Percentiles rank a stretch among this genome's conserved stretches.
phyloP scores from a whole-genome alignment of 1,139 yeast genomes.

The Saccharomyces hybrid region DNA sequence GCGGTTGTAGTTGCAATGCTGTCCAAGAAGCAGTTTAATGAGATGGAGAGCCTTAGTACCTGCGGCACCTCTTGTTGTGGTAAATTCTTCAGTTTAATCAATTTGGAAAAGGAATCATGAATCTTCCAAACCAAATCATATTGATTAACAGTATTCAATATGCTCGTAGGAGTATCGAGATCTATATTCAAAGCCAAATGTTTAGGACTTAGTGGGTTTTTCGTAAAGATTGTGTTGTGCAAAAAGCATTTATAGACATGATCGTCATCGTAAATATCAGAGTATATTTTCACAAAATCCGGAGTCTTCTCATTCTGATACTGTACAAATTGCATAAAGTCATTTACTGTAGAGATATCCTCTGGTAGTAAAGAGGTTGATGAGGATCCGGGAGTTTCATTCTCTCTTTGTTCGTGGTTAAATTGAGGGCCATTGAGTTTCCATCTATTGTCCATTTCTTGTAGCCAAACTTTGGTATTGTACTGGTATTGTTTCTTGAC shows the following conservation, averaged over 20 bases:
- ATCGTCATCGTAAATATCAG: conserved; percentile 26
- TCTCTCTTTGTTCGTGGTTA: conserved; percentile 3
- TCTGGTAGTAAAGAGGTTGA: conserved; percentile 14
- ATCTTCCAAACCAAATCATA: conserved; percentile 33
- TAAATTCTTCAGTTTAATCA: conserved; percentile 23
- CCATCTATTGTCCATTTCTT: conserved; percentile 29
- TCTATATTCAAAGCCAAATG: conserved; percentile 17
- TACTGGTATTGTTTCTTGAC: conserved; percentile 24
- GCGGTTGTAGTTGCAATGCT: conserved; percentile 11
- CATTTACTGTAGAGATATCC: conserved; percentile 16
- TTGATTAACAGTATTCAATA: conserved; percentile 27
- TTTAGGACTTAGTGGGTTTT: conserved; percentile 20
- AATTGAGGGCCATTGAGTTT: conserved; percentile 9
- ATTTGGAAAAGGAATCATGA: conserved; percentile 27
- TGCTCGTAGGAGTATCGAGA: conserved; percentile 23
- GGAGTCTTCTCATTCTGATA: conserved; percentile 21
- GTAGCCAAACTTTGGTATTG: conserved; percentile 25
- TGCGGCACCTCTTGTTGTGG: conserved; percentile 20
- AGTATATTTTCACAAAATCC: conserved; percentile 18
- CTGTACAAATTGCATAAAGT: conserved; percentile 21
- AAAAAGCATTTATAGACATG: conserved; percentile 25
- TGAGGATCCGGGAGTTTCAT: conserved; percentile 4
- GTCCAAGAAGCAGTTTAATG: conserved; percentile 16
- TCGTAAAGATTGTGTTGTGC: conserved; percentile 24
- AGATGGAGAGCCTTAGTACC: conserved; percentile 15